Evolutionary conservation across 371 early-diverging fungal genomes (phyloP), one percentile per base, ranked within the genome.

Genomic region (Rhizopus sp.): DNA sequence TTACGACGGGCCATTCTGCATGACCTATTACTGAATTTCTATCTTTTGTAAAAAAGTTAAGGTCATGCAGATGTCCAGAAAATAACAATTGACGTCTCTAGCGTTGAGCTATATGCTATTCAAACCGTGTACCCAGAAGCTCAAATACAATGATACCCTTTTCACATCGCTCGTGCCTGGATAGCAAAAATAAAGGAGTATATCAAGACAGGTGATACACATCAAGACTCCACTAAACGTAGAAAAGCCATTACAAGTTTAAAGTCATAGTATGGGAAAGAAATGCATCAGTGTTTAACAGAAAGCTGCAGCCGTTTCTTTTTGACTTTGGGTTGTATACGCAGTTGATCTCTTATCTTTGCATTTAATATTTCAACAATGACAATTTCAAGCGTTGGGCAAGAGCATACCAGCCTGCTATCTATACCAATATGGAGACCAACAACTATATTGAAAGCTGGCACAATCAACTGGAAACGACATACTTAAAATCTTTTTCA

Each of bases 131-230:
- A 46, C 17, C 55, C 55, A 2, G 8, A 37, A 10, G 37, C 37
- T 23, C 16, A 9, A 30, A 37, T 55, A 9, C 55, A 55, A 23
- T 55, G 45, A 46, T 55, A 37, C 17, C 35, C 33, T 0, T 46
- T 54, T 29, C 55, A 55, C 35, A 35, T 55, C n/a, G 35, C 47
- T 34, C 15, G 55, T 7, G 37, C 46, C 9, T 55, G 55, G 47
- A 44, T 46, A 17, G 15, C 7, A 17, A 35, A 46, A 17, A 33
- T 55, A 6, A 32, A 30, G 34, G 34, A 55, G 46, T 35, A 35
- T 46, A 23, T 55, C 13, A 55, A 55, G 37, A 13, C 38, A 3
- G 55, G 55, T 0, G 34, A 17, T 32, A 13, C 44, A 42, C 12
- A 3, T 7, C 6, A 42, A 16, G 32, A 53, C 31, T 5, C 15